These are phyloP conservation scores for Monilinia polystroma DNA, from an alignment of 2,329 filamentous ascomycete species.

Conservation along the genomic window DNA sequence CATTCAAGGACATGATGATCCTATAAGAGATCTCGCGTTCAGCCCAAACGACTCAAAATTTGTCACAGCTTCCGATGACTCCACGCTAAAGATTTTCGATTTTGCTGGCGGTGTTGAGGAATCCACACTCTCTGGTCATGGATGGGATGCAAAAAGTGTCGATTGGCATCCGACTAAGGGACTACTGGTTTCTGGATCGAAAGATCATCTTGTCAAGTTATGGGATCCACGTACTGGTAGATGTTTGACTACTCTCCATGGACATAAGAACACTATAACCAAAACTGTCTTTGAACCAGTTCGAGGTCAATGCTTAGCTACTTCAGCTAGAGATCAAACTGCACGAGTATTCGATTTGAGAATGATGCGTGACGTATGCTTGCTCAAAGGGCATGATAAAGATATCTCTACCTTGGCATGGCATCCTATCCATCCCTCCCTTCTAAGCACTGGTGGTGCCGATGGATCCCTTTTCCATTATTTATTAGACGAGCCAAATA, in stretches of 20 bases:
- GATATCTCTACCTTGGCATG: constrained; percentile 90
- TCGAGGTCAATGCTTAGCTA: constrained; percentile 81
- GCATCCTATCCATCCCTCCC: constrained; percentile 87
- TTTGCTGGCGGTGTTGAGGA: constrained; percentile 86
- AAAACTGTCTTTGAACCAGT: constrained; percentile 88
- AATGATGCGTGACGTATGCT: constrained; percentile 96
- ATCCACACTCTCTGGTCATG: constrained; percentile 83
- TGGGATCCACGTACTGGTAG: constrained; percentile 95
- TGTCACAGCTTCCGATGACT: constrained; percentile 92
- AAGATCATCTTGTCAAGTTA: constrained; percentile 94
- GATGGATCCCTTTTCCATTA: constrained; percentile 92
- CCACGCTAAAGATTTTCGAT: constrained; percentile 91
- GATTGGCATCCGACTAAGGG: constrained; percentile 98
- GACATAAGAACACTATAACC: constrained; percentile 95
- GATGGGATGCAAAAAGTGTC: constrained; percentile 95
- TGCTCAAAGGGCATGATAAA: constrained; percentile 93
- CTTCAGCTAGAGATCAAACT: constrained; percentile 88
- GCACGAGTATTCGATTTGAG: constrained; percentile 91
- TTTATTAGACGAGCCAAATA: constrained; percentile 91
- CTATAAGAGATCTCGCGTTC: constrained; percentile 88
- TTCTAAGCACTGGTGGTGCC: constrained; percentile 86
- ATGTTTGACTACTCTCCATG: constrained; percentile 89
- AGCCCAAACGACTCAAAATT: constrained; percentile 95
- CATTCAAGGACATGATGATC: constrained; percentile 85
- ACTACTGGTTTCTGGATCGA: constrained; percentile 90